Percentiles rank a stretch among this genome's conserved stretches.
phyloP scores from a whole-genome alignment of 164 flowering plant genomes.

The Nelumbo lutea region DNA sequence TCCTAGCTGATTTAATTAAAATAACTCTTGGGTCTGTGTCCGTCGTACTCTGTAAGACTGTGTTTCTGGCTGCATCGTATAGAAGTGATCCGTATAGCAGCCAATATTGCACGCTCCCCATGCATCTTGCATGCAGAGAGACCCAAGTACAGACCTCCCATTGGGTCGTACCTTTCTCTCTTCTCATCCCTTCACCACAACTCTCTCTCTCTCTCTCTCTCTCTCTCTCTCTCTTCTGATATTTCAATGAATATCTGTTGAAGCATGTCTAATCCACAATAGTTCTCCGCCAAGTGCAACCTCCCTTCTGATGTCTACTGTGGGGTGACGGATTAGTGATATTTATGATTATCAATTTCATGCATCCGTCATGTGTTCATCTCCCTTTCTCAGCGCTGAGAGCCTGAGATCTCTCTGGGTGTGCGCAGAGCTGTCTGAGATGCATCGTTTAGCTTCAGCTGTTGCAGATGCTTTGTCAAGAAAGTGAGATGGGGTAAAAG shows the following conservation, averaged over 20 bases:
- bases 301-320: not conserved
- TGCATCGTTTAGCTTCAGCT: not conserved
- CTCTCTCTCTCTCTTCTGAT: conserved; percentile 1
- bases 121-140: not conserved
- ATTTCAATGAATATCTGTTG: not conserved
- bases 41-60: not conserved
- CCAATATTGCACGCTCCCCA: not conserved
- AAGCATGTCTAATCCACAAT: too few species aligned
- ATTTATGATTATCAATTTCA: not conserved
- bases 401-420: not conserved
- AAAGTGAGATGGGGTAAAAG: not conserved
- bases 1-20: not conserved
- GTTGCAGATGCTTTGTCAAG: not conserved
- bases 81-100: conserved; percentile 6
- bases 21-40: not conserved
- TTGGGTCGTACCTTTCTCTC: conserved; percentile 16
- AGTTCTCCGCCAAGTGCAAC: too few species aligned
- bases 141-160: conserved; percentile 12
- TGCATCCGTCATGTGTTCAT: not conserved
- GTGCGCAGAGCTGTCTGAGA: not conserved
- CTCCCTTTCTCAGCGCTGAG: conserved; percentile 3
- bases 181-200: conserved; percentile 1
- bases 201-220: conserved; percentile 1
- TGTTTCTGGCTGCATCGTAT: not conserved
- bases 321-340: not conserved